Evolutionary conservation across 1,139 yeast species (phyloP), one percentile per base, ranked within the genome.

Genomic region (Wickerhamomyces sp.): DNA sequence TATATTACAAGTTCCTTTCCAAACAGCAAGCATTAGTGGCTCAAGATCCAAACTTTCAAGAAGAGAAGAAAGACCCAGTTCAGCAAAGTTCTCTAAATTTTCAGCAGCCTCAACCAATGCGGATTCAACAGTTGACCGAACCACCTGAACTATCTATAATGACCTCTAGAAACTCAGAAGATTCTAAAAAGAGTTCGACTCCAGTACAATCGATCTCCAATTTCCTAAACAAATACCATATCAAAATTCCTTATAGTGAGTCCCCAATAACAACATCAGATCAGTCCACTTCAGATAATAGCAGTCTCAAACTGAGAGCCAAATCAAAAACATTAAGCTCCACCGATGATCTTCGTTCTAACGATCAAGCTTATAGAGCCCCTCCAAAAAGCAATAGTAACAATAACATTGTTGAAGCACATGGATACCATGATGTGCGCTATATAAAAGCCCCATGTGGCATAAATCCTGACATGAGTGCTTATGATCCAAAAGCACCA

Each of bases 1-100:
- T 65, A 5, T 72, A 69, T 45, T 51, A 54, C 40, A 50, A 52
- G 31, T 56, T 51, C 30, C 28, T 49, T 15, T 39, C 49, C 3
- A 43, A 44, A 27, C 54, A 52, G 28, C 54, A 51, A 36, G 43
- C 24, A 31, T 34, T 44, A 7, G 33, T 43, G 9, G 22, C 37
- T n/a, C 26, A 31, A n/a, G 38, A 34, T 7, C 27, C 37, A 26
- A n/a, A 19, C 9, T 13, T 32, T 7, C 5, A 13, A 13, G 13
- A 5, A 7, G 27, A 7, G n/a, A 24, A 12, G n/a, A 7, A 24
- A 24, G 8, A 7, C 10, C 7, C 27, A 6, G 10, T 7, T 24
- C 27, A 24, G 13, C 7, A 6, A 24, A 12, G n/a, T 13, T 12
- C 27, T 8, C 13, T 5, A 12, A 24, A 10, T n/a, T 6, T 24